Conservation (phyloP, 345 rosid species). For the Aethionema arabicum region DNA sequence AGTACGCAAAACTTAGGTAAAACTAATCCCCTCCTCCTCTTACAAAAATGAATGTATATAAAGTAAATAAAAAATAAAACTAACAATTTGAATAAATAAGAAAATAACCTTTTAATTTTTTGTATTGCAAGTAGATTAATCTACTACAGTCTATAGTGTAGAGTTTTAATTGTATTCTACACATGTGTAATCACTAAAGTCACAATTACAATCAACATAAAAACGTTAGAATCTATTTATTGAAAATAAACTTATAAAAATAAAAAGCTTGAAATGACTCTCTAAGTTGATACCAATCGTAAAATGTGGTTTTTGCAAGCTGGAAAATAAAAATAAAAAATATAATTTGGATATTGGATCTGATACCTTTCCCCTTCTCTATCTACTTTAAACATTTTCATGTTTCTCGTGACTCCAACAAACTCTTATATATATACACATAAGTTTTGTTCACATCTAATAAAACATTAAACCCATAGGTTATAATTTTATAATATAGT, state of each 20-base stretch:
- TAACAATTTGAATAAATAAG: too few relatives aligned
- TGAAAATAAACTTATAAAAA: neutral
- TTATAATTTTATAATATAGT: neutral
- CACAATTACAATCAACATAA: too few relatives aligned
- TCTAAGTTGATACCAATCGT: constrained; percentile 36
- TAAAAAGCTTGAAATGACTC: constrained; percentile 29
- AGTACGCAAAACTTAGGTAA: constrained; percentile 2
- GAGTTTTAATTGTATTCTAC: too few relatives aligned
- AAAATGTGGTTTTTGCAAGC: constrained; percentile 40
- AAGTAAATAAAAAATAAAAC: too few relatives aligned
- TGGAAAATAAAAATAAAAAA: constrained; percentile 10
- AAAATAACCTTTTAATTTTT: too few relatives aligned
- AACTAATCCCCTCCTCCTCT: too few relatives aligned
- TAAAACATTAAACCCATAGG: neutral
- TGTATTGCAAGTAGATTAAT: too few relatives aligned
- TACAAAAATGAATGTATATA: too few relatives aligned
- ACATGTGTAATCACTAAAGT: too few relatives aligned
- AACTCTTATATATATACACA: constrained; percentile 14
- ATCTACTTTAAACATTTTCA: constrained; percentile 11
- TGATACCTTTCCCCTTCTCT: constrained; percentile 37
- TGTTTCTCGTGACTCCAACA: constrained; percentile 33
- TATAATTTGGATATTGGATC: constrained; percentile 21
- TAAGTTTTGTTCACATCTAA: constrained; percentile 8
- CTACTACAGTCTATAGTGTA: too few relatives aligned
- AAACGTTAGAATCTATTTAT: constrained; percentile 11